Conservation (phyloP, 2,329 filamentous ascomycete genomes). For the Aspergillus uvarum region DNA sequence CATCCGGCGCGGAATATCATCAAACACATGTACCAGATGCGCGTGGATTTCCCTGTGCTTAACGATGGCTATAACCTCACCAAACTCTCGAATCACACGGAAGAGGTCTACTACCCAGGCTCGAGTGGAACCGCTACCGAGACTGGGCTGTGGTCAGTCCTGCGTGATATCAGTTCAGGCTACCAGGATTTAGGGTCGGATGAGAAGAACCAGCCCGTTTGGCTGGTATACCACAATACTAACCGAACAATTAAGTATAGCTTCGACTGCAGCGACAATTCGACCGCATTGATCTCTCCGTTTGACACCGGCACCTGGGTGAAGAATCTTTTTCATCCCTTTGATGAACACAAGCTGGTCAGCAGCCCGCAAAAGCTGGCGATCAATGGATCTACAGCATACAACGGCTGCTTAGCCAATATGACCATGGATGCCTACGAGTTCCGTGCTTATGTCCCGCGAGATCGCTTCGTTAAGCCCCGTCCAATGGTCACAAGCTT, state of each 20-base stretch:
- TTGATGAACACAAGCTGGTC: constrained; percentile 54
- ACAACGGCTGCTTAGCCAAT: constrained; percentile 55
- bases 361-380: constrained; percentile 46
- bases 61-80: constrained; percentile 58
- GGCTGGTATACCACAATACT: constrained; percentile 46
- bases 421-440: constrained; percentile 56
- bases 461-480: constrained; percentile 50
- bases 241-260: constrained; percentile 51
- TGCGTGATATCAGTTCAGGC: constrained; percentile 49
- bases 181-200: constrained; percentile 51
- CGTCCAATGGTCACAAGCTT: constrained; percentile 60
- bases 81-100: constrained; percentile 57
- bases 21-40: constrained; percentile 61
- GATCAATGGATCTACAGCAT: constrained; percentile 45
- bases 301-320: constrained; percentile 55
- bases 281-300: constrained; percentile 54
- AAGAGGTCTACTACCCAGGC: constrained; percentile 50
- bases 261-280: constrained; percentile 55
- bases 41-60: constrained; percentile 56
- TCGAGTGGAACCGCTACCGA: constrained; percentile 54
- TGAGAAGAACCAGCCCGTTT: constrained; percentile 46
- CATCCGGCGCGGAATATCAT: constrained; percentile 60
- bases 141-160: constrained; percentile 60
- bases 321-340: constrained; percentile 62
- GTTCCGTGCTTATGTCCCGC: constrained; percentile 59